Evolutionary conservation across 768 basidiomycete genomes (phyloP), one percentile per base, ranked within the genome.

Genomic region (Panaeolus cyanescens): DNA sequence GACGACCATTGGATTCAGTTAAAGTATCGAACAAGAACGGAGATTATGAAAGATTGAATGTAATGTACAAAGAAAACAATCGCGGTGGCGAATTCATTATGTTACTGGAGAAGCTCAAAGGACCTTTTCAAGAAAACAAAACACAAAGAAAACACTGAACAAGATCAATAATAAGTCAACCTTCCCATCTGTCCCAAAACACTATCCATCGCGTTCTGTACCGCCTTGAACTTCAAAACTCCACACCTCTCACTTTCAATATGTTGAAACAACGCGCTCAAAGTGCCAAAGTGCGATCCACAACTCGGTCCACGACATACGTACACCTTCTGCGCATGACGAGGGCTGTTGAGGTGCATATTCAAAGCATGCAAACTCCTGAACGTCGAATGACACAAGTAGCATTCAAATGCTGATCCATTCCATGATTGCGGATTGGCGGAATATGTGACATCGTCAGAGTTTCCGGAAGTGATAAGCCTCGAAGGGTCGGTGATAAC

Each of bases 171-270:
- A n/a, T n/a, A 19, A 20, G 65, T 68, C 19, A 68, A 56, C 34
- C 63, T 61, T 8, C 56, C 64, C 66, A 69, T 66, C n/a, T 60
- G 64, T 15, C 67, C 66, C 3, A 71, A 55, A 31, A 71, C 25
- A 12, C 45, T 63, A 19, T 70, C 65, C 68, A 71, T 70, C 12
- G 66, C 59, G 32, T 61, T 59, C 50, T 62, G 63, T 15, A 83
- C 81, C 1, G 63, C 66, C 65, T 61, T 75, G 68, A 86, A 87
- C 70, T 72, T 80, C 33, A 70, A 59, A 20, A 89, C 81, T 0
- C 83, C 85, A 69, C 89, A 91, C 28, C 63, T 72, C 64, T 82
- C 84, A 67, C 84, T 86, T 75, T 90, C 88, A 32, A 90, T 79
- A 69, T 91, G 88, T 72, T 86, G 83, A 42, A 81, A 82, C 57